These are phyloP conservation scores for Xylaria intraflava DNA, from an alignment of 495 filamentous ascomycete genomes.

Conservation along the genomic window DNA sequence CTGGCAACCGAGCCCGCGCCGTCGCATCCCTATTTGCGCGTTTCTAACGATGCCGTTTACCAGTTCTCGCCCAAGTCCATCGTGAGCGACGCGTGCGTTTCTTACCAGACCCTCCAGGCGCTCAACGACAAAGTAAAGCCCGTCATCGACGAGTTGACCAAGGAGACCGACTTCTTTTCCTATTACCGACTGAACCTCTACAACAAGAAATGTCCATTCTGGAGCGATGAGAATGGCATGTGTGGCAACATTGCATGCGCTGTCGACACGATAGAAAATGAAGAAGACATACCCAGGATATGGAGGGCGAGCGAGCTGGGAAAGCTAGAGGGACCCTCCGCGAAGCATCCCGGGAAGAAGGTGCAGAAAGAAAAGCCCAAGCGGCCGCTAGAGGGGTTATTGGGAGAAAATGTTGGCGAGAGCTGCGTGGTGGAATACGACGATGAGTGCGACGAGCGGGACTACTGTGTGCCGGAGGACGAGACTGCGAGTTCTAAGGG, in stretches of 20 bases:
- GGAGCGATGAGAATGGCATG: slow-evolving; percentile 87
- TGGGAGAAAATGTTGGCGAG: slow-evolving; percentile 84
- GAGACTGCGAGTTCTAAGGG: slow-evolving; percentile 80
- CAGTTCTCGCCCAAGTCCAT: slow-evolving; percentile 52
- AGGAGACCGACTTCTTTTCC: slow-evolving; percentile 91
- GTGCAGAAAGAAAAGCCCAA: slow-evolving; percentile 61
- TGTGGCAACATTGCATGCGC: slow-evolving; percentile 97
- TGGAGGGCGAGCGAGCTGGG: slow-evolving; percentile 91
- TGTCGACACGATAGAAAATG: slow-evolving; percentile 92
- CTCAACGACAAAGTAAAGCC: slow-evolving; percentile 74
- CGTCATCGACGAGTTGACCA: slow-evolving; percentile 73
- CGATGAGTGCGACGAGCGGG: slow-evolving; percentile 93
- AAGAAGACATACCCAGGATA: slow-evolving; percentile 83
- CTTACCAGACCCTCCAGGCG: slow-evolving; percentile 79
- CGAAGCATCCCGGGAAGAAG: slow-evolving; percentile 73
- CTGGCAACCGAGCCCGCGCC: slow-evolving; percentile 4
- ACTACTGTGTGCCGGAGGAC: slow-evolving; percentile 96
- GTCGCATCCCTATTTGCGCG: slow-evolving; percentile 17
- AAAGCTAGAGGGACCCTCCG: slow-evolving; percentile 87
- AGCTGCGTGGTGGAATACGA: slow-evolving; percentile 96
- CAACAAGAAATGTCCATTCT: slow-evolving; percentile 91
- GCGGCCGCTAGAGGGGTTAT: slow-evolving; percentile 69
- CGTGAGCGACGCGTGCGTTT: slow-evolving; percentile 84
- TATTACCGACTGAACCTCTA: slow-evolving; percentile 97
- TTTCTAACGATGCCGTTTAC: slow-evolving; percentile 34